Conservation (phyloP, 495 filamentous ascomycete genomes). For the Alectoria sarmentosa region DNA sequence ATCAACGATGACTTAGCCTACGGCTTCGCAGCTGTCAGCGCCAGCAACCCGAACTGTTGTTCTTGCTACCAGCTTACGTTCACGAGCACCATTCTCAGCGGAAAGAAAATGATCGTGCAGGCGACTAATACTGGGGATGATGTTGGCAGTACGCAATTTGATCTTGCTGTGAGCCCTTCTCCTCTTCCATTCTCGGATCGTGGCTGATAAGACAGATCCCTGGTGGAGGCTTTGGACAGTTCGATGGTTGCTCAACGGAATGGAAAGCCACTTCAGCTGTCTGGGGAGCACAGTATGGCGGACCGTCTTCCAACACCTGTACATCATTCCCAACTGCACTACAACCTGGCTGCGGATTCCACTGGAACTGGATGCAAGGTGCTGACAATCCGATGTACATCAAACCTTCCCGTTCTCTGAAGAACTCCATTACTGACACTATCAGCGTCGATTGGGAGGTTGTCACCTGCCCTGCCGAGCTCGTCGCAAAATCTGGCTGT, state of each 20-base stretch:
- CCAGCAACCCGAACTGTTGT: slow-evolving; percentile 52
- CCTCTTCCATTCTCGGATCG: neutral
- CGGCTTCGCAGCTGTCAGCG: slow-evolving; percentile 56
- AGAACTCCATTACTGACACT: neutral
- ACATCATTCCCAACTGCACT: slow-evolving; percentile 48
- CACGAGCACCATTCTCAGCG: slow-evolving; percentile 45
- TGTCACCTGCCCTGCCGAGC: slow-evolving; percentile 52
- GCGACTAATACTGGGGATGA: slow-evolving; percentile 60
- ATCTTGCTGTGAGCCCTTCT: slow-evolving; percentile 43
- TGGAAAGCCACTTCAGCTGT: slow-evolving; percentile 48
- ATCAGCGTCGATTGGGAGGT: slow-evolving; percentile 42
- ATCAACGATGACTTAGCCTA: slow-evolving; percentile 50
- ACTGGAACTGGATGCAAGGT: slow-evolving; percentile 59
- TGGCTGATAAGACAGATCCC: slow-evolving; percentile 41
- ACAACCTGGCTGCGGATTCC: slow-evolving; percentile 59
- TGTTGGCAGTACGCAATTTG: slow-evolving; percentile 53
- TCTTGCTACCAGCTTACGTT: slow-evolving; percentile 62
- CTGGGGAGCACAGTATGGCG: slow-evolving; percentile 60
- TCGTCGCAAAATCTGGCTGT: slow-evolving; percentile 53
- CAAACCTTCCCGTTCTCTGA: neutral
- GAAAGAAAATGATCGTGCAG: slow-evolving; percentile 63
- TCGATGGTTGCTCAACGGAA: slow-evolving; percentile 56
- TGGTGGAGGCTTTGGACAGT: slow-evolving; percentile 58
- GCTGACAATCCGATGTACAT: slow-evolving; percentile 51
- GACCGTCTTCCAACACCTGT: slow-evolving; percentile 47